phyloP scores from a whole-genome alignment of 148 eudicot genomes.

The Pouteria glomerata region DNA sequence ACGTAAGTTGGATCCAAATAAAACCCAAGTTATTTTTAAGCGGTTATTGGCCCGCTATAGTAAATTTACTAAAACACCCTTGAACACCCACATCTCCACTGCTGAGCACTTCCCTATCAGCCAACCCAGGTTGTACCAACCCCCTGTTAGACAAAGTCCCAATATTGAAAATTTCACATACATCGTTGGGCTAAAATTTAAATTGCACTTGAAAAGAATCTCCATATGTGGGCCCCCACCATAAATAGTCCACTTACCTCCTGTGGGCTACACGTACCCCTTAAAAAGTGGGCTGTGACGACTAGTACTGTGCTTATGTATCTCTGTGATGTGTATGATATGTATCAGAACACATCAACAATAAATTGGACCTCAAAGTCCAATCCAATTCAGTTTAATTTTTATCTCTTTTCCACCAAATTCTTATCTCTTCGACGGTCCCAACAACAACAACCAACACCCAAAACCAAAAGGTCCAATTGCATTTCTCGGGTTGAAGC shows the following conservation, averaged over 20 bases:
- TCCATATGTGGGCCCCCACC: conserved; percentile 8
- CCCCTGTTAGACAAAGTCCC: too few species aligned
- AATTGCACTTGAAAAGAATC: neutral
- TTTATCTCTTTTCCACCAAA: neutral
- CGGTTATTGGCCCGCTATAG: too few species aligned
- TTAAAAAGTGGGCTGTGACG: conserved; percentile 15
- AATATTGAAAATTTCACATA: neutral
- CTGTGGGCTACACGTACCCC: conserved; percentile 13
- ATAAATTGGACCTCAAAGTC: conserved; percentile 30
- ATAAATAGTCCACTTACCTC: conserved; percentile 2
- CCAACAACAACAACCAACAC: neutral
- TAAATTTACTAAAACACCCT: too few species aligned
- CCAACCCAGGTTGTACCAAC: too few species aligned
- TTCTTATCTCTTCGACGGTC: conserved; percentile 4
- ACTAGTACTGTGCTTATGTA: neutral
- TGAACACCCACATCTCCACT: too few species aligned
- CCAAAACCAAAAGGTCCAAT: conserved; percentile 19
- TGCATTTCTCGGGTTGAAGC: conserved; percentile 24
- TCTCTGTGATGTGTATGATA: too few species aligned
- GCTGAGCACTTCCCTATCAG: too few species aligned
- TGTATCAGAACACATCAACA: too few species aligned
- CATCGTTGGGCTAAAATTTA: conserved; percentile 12
- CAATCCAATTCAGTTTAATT: conserved; percentile 28
- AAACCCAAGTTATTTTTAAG: too few species aligned
- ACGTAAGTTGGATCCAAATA: too few species aligned